These are phyloP conservation scores for Melastoma malabathricum DNA, from an alignment of 345 rosid genomes.

Conservation along the genomic window DNA sequence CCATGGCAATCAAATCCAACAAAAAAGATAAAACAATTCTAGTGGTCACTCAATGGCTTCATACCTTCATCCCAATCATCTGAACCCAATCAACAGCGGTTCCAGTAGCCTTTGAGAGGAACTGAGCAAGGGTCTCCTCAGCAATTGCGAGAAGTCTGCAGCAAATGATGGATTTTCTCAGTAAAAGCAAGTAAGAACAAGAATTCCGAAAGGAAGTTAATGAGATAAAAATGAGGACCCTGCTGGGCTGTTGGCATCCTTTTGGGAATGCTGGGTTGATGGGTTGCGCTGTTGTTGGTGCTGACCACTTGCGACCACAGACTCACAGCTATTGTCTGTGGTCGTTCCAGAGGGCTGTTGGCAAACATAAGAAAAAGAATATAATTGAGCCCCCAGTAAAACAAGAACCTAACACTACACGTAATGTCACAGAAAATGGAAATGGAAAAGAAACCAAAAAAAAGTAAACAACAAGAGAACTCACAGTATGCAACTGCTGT, in stretches of 20 bases:
- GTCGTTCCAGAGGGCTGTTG: constrained; percentile 74
- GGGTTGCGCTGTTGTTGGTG: constrained; percentile 96
- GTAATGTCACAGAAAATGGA: too few species aligned
- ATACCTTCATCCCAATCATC: constrained; percentile 99
- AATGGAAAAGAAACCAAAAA: too few species aligned
- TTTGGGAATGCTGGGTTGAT: constrained; percentile 76
- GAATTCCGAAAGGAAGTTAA: too few species aligned
- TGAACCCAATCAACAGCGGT: constrained; percentile 99
- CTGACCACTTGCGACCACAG: constrained; percentile 98
- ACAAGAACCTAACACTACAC: too few species aligned
- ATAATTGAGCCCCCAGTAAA: too few species aligned
- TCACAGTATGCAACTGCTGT: constrained; percentile 56
- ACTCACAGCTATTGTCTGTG: constrained; percentile 99
- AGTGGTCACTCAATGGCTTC: too few species aligned
- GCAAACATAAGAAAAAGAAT: too few species aligned
- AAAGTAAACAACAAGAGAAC: constrained; percentile 5
- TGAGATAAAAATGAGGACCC: constrained; percentile 32
- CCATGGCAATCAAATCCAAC: too few species aligned
- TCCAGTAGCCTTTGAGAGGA: constrained; percentile 95
- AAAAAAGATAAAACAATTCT: too few species aligned
- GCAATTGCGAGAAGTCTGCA: constrained; percentile 79
- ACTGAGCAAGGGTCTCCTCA: constrained; percentile 91
- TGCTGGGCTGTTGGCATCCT: constrained; percentile 98
- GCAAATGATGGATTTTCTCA: too few species aligned
- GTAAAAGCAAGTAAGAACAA: too few species aligned